These are phyloP conservation scores for Monosporozyma solicola DNA, from an alignment of 805 yeast genomes.

Conservation along the genomic window DNA sequence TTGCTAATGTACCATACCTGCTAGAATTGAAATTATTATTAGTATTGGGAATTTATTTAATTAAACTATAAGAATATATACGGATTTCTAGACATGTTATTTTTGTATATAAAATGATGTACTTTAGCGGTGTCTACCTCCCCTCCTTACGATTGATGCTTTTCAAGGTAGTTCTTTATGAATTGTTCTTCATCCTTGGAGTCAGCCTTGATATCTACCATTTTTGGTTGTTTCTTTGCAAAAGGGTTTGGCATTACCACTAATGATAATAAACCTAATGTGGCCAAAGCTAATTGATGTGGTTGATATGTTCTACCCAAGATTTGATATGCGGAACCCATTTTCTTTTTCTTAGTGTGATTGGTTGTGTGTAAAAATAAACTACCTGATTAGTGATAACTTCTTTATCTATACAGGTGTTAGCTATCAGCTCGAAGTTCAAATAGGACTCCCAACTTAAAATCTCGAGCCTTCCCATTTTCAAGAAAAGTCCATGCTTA, in stretches of 20 bases:
- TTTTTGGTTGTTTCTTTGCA: constrained; percentile 44
- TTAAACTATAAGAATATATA: background rate
- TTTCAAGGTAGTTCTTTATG: constrained; percentile 59
- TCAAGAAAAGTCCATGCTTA: background rate
- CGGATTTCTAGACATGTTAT: background rate
- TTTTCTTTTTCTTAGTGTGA: constrained; percentile 18
- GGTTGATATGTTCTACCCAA: constrained; percentile 80
- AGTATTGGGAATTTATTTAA: background rate
- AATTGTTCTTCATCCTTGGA: constrained; percentile 87
- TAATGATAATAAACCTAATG: constrained; percentile 60
- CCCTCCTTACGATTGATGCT: constrained; percentile 11
- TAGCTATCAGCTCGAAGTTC: background rate
- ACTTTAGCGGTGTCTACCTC: background rate
- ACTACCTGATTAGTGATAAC: background rate
- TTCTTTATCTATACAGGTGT: background rate
- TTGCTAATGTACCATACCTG: background rate
- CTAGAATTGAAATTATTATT: background rate
- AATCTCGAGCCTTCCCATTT: background rate
- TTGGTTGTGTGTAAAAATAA: too few relatives aligned
- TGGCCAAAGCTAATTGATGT: constrained; percentile 76
- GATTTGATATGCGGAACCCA: constrained; percentile 81
- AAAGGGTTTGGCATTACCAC: constrained; percentile 65
- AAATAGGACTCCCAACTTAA: background rate
- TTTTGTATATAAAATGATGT: background rate
- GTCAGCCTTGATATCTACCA: constrained; percentile 64